phyloP scores from a whole-genome alignment of 2,329 filamentous ascomycete species.

The Cercospora zeina region DNA sequence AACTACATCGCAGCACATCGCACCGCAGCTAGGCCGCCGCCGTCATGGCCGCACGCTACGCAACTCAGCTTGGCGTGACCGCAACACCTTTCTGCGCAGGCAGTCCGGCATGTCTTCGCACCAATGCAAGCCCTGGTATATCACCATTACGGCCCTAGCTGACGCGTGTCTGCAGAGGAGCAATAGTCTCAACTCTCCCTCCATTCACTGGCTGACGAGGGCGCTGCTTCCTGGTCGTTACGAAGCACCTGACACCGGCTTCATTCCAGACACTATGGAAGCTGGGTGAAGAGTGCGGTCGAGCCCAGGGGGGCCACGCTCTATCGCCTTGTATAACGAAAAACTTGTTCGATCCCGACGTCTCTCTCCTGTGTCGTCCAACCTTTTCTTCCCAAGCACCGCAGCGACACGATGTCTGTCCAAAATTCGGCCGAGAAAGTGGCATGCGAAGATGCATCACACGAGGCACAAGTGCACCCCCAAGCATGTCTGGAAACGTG shows the following conservation, averaged over 20 bases:
- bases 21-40: neutral
- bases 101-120: neutral
- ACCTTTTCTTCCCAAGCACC: neutral
- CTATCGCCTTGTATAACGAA: neutral
- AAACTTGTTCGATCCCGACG: neutral
- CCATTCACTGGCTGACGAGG: conserved; percentile 3
- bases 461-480: neutral
- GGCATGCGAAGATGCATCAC: neutral
- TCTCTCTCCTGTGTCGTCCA: neutral
- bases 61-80: neutral
- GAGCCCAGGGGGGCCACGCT: neutral
- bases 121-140: neutral
- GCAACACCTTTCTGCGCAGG: neutral
- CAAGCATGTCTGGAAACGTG: neutral
- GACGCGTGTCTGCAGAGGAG: neutral
- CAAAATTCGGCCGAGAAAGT: neutral
- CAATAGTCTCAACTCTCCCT: neutral
- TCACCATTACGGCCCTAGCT: neutral
- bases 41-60: neutral
- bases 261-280: neutral
- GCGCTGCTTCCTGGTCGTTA: neutral
- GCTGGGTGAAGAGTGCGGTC: neutral
- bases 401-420: neutral
- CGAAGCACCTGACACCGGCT: neutral
- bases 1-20: neutral